These are phyloP conservation scores for Guillardia theta DNA, from an alignment of 78 protist genomes.

Conservation along the genomic window DNA sequence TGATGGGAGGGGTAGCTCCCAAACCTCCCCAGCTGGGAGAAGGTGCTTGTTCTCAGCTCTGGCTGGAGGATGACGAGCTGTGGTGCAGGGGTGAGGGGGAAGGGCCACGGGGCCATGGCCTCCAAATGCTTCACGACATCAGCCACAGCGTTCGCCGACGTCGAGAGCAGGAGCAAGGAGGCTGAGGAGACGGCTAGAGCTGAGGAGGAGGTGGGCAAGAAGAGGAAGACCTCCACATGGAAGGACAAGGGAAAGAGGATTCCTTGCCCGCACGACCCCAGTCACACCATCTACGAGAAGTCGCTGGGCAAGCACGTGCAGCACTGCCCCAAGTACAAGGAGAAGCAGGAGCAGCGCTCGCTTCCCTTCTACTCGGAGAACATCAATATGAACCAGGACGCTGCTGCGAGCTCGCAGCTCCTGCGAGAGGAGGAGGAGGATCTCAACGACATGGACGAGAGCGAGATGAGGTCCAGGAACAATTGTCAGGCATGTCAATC, in stretches of 20 bases:
- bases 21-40: background rate
- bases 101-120: background rate
- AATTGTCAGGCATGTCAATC: background rate
- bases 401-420: background rate
- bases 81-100: background rate
- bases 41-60: no score
- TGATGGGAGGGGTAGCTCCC: background rate
- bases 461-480: background rate
- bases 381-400: background rate
- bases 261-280: background rate
- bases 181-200: background rate
- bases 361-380: background rate
- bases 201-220: background rate
- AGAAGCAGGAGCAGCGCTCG: no score
- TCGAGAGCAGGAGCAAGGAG: background rate
- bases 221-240: background rate
- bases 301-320: background rate
- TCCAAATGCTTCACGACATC: background rate
- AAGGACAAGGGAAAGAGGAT: background rate
- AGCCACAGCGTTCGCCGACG: background rate
- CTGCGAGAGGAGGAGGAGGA: background rate
- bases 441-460: background rate
- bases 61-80: background rate
- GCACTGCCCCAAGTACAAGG: background rate
- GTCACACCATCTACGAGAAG: background rate